phyloP scores from a whole-genome alignment of 176 grass and related monocot genomes.

The Bromus sterilis region DNA sequence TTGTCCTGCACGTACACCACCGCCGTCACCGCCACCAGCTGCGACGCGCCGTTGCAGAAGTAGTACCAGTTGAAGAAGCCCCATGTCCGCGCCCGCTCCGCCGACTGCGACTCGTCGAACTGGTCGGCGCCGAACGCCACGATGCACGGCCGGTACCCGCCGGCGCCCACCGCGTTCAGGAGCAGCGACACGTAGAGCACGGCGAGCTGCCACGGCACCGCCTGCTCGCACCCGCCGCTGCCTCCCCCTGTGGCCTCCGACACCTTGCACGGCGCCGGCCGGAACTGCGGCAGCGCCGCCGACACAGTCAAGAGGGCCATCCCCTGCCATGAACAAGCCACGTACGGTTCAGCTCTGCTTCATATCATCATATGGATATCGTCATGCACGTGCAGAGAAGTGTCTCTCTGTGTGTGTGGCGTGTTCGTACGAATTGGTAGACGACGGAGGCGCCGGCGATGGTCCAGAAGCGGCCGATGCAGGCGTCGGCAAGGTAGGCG shows the following conservation, averaged over 20 bases:
- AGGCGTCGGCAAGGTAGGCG: constrained; percentile 78
- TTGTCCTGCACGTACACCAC: constrained; percentile 89
- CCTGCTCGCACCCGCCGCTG: constrained; percentile 38
- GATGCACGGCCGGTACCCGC: constrained; percentile 74
- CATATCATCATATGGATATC: background rate
- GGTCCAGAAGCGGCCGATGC: constrained; percentile 73
- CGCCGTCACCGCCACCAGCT: constrained; percentile 67
- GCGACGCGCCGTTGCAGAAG: constrained; percentile 71
- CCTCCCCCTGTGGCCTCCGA: background rate
- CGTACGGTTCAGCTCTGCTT: background rate
- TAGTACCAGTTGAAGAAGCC: constrained; percentile 98
- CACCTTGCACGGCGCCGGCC: constrained; percentile 36
- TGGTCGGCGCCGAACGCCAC: constrained; percentile 82
- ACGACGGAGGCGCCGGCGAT: constrained; percentile 56
- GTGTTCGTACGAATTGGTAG: constrained; percentile 50
- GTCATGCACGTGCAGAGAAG: background rate
- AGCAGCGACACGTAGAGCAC: constrained; percentile 57
- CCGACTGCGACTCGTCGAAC: constrained; percentile 63
- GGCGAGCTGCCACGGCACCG: constrained; percentile 50
- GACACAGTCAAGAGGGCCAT: constrained; percentile 70
- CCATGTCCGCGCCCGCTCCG: constrained; percentile 60
- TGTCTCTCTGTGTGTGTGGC: background rate
- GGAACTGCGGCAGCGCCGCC: constrained; percentile 52
- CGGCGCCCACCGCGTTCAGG: constrained; percentile 62
- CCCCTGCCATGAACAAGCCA: constrained; percentile 34